A percentile compares a stretch with the other conserved stretches of the same genome.
phyloP scores from a whole-genome alignment of 768 basidiomycete genomes.

The Russula sp. region DNA sequence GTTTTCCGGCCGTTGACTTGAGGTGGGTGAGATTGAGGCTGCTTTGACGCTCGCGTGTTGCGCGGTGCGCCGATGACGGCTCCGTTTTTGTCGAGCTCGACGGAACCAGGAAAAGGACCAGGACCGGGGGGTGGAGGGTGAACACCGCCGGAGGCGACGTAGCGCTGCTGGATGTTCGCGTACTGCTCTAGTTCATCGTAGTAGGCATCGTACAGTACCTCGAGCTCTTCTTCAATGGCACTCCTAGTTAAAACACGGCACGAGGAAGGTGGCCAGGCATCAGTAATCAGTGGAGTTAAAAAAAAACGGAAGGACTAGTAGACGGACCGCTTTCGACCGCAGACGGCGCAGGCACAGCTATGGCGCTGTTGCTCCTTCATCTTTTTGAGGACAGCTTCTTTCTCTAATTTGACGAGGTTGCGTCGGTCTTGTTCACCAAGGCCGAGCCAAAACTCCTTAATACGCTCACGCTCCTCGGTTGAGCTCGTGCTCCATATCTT shows the following conservation, averaged over 20 bases:
- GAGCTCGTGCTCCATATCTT: slow-evolving; percentile 96
- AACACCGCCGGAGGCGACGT: slow-evolving; percentile 83
- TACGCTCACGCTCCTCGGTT: slow-evolving; percentile 89
- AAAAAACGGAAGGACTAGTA: slow-evolving; percentile 25
- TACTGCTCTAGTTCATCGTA: slow-evolving; percentile 99
- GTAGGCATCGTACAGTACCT: slow-evolving; percentile 99
- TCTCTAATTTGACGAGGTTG: slow-evolving; percentile 93
- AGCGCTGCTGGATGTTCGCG: slow-evolving; percentile 96
- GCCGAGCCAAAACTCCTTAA: slow-evolving; percentile 96
- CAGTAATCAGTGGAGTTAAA: slow-evolving; percentile 23
- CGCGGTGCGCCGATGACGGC: slow-evolving; percentile 41
- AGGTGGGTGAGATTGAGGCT: slow-evolving; percentile 26
- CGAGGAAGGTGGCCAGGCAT: background rate
- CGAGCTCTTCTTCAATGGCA: slow-evolving; percentile 99
- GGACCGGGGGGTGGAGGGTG: slow-evolving; percentile 91
- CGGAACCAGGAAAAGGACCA: slow-evolving; percentile 96
- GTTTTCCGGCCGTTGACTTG: slow-evolving; percentile 37
- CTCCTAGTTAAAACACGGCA: slow-evolving; percentile 42
- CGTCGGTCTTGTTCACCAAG: slow-evolving; percentile 87
- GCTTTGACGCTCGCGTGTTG: slow-evolving; percentile 15
- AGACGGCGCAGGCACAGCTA: slow-evolving; percentile 91
- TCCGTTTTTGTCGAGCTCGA: slow-evolving; percentile 93
- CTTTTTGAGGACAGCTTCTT: slow-evolving; percentile 94
- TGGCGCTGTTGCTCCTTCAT: slow-evolving; percentile 99
- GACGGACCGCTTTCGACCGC: slow-evolving; percentile 91